Conservation (phyloP, 148 eudicot genomes). For the Rheum nobile region DNA sequence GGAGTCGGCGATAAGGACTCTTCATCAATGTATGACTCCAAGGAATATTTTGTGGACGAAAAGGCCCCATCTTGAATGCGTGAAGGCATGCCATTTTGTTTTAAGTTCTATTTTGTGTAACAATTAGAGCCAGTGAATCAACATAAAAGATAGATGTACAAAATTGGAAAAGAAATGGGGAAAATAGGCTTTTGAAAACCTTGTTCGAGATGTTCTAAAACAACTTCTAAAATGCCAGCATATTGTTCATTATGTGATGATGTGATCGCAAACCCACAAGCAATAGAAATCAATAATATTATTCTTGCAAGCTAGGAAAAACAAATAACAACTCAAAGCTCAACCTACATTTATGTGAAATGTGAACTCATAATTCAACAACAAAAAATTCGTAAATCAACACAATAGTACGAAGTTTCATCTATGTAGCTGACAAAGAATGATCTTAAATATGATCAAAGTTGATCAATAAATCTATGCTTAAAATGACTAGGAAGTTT, state of each 20-base stretch:
- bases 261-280: background rate
- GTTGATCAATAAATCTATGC: too few relatives aligned
- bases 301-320: too few relatives aligned
- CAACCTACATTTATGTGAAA: too few relatives aligned
- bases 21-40: slow-evolving; percentile 44
- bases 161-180: background rate
- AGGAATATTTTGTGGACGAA: slow-evolving; percentile 35
- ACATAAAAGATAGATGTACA: background rate
- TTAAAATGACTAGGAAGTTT: too few relatives aligned
- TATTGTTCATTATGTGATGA: background rate
- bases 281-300: background rate
- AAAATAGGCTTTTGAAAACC: background rate
- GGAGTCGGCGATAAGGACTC: slow-evolving; percentile 44
- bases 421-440: too few relatives aligned
- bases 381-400: too few relatives aligned
- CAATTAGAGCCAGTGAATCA: background rate
- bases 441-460: too few relatives aligned
- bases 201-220: background rate
- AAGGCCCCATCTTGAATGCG: slow-evolving; percentile 23
- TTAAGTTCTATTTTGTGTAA: slow-evolving; percentile 39
- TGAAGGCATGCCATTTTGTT: slow-evolving; percentile 35
- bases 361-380: too few relatives aligned
- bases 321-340: too few relatives aligned
- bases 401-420: too few relatives aligned
- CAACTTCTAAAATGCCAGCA: background rate